Evolutionary conservation across 495 filamentous ascomycete species (phyloP).

Genomic region (Aspergillus homomorphus): DNA sequence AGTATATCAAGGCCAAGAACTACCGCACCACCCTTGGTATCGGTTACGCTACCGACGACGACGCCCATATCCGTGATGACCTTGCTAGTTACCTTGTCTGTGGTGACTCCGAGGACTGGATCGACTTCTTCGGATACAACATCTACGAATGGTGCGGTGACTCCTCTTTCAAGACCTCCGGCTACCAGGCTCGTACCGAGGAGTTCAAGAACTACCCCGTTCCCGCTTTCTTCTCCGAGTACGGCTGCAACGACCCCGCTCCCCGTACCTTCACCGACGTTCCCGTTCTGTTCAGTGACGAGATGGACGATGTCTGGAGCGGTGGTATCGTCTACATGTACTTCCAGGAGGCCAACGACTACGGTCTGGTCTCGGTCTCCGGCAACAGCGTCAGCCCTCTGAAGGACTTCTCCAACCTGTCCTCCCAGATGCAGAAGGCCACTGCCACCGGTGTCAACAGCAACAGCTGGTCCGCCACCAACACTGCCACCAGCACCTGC

Average conservation of each 20-base stretch:
- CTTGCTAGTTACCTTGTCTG: constrained; percentile 94
- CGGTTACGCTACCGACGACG: constrained; percentile 95
- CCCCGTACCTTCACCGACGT: constrained; percentile 87
- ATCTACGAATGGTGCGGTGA: constrained; percentile 98
- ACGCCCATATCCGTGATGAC: constrained; percentile 69
- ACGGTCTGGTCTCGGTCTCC: constrained; percentile 72
- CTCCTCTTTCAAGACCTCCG: constrained; percentile 67
- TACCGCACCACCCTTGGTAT: constrained; percentile 72
- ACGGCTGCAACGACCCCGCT: constrained; percentile 81
- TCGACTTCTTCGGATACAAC: constrained; percentile 99
- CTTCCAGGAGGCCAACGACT: constrained; percentile 87
- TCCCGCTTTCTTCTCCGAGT: constrained; percentile 97
- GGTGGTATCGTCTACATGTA: constrained; percentile 99
- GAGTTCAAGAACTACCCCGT: constrained; percentile 88
- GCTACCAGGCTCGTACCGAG: constrained; percentile 73
- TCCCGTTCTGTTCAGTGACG: constrained; percentile 66
- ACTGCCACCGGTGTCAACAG: constrained; percentile 63
- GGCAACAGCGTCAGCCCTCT: constrained; percentile 54
- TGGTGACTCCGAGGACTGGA: constrained; percentile 60
- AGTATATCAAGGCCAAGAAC: constrained; percentile 78
- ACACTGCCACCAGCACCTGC: constrained; percentile 69
- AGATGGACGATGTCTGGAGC: constrained; percentile 86
- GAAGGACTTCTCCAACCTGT: constrained; percentile 72
- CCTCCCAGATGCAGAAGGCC: constrained; percentile 64
- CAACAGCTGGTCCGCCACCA: constrained; percentile 61